Conservation (phyloP, 1,284 basidiomycete genomes). For the Schizophyllum commune region DNA sequence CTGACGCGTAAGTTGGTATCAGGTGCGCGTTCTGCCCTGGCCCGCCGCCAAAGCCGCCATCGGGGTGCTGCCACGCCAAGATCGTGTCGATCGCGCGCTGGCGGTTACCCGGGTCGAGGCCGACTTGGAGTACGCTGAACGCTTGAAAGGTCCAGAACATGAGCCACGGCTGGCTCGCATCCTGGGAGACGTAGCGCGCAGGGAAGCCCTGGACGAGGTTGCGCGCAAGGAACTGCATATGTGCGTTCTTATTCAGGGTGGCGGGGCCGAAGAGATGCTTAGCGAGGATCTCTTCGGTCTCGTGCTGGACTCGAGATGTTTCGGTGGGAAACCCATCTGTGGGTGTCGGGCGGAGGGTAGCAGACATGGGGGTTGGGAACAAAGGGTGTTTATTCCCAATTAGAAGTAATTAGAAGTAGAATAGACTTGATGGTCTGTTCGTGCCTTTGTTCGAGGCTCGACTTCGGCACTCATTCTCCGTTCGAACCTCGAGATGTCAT, state of each 20-base stretch:
- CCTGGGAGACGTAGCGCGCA: slow-evolving; percentile 68
- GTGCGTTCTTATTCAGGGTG: slow-evolving; percentile 46
- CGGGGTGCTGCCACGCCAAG: slow-evolving; percentile 68
- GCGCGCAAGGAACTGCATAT: slow-evolving; percentile 63
- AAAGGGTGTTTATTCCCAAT: neutral
- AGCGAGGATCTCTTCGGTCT: slow-evolving; percentile 60
- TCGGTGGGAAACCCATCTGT: slow-evolving; percentile 54
- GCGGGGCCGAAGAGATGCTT: slow-evolving; percentile 31
- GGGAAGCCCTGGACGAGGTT: slow-evolving; percentile 75
- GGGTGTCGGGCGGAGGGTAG: slow-evolving; percentile 24
- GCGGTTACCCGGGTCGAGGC: slow-evolving; percentile 67
- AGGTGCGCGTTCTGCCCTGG: slow-evolving; percentile 86
- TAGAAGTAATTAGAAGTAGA: neutral
- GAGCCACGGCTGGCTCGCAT: slow-evolving; percentile 90
- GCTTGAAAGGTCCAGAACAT: slow-evolving; percentile 87
- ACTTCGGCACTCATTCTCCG: no score
- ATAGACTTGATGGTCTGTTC: neutral
- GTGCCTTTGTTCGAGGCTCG: no score
- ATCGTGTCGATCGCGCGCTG: slow-evolving; percentile 74
- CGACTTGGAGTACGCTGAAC: slow-evolving; percentile 71
- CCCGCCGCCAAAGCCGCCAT: slow-evolving; percentile 90
- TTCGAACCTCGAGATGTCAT: no score
- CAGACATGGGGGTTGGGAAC: neutral
- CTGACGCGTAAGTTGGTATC: slow-evolving; percentile 85
- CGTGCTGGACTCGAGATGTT: slow-evolving; percentile 58